phyloP scores from a whole-genome alignment of 805 yeast species.

The Hanseniaspora valbyensis region DNA sequence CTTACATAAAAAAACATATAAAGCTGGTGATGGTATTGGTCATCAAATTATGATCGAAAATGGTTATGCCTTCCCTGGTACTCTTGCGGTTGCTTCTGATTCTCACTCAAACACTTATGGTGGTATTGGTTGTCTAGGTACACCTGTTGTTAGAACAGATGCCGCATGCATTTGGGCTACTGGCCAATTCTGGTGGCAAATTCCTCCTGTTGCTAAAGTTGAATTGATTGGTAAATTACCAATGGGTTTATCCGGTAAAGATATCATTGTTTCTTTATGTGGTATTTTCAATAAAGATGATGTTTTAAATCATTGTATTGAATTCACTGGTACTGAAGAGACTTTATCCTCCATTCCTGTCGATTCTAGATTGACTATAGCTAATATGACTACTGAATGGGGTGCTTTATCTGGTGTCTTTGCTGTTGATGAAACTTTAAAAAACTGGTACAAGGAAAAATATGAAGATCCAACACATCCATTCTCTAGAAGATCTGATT shows the following conservation, averaged over 20 bases:
- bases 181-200: conserved; percentile 99
- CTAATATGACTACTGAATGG: conserved; percentile 98
- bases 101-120: conserved; percentile 98
- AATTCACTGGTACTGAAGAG: conserved; percentile 81
- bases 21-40: conserved; percentile 98
- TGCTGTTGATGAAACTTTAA: conserved; percentile 79
- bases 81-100: conserved; percentile 90
- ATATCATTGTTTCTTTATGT: conserved; percentile 90
- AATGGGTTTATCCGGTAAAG: conserved; percentile 86
- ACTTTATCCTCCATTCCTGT: conserved; percentile 58
- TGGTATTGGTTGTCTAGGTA: conserved; percentile 90
- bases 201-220: conserved; percentile 95
- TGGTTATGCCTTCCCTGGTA: conserved; percentile 93
- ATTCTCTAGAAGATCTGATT: conserved; percentile 20
- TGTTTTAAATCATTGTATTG: conserved; percentile 87
- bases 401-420: conserved; percentile 94
- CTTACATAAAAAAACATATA: conserved; percentile 68
- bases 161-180: conserved; percentile 99
- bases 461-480: conserved; percentile 32
- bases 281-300: conserved; percentile 88
- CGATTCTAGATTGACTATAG: conserved; percentile 82
- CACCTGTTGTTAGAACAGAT: conserved; percentile 96
- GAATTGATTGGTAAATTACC: conserved; percentile 75
- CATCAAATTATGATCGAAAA: conserved; percentile 99
- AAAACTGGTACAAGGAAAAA: conserved; percentile 68